Evolutionary conservation across 2,329 filamentous ascomycete species (phyloP).

Genomic region (Microsporum audouinii): DNA sequence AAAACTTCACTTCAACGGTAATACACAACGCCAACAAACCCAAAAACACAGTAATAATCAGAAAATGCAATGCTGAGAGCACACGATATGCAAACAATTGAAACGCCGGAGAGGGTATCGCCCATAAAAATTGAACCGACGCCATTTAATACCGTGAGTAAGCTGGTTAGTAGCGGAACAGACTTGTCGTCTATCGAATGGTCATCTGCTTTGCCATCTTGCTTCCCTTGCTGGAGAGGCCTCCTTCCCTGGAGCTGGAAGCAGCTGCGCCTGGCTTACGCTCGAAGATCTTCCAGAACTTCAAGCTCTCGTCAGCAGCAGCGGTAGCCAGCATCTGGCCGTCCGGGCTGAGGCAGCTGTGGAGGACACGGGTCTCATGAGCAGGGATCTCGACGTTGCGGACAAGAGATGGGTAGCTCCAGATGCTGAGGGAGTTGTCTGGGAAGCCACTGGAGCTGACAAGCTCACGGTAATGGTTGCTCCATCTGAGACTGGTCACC

Average conservation of each 20-base stretch:
- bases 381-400: conserved; percentile 97
- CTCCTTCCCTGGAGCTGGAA: conserved; percentile 50
- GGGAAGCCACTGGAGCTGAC: conserved; percentile 96
- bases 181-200: conserved; percentile 51
- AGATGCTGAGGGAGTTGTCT: conserved; percentile 98
- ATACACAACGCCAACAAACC: not conserved
- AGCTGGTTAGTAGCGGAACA: not conserved
- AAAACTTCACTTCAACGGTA: not conserved
- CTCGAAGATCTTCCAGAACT: conserved; percentile 99
- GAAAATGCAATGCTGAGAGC: not conserved
- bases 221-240: conserved; percentile 61
- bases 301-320: conserved; percentile 91
- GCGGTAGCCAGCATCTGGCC: conserved; percentile 97
- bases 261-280: conserved; percentile 75
- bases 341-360: conserved; percentile 93
- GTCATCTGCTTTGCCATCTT: conserved; percentile 93
- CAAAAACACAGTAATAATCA: not conserved
- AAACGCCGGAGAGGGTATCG: not conserved
- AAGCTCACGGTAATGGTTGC: conserved; percentile 93
- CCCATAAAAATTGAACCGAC: not conserved
- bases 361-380: conserved; percentile 90
- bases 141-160: conserved; percentile 1
- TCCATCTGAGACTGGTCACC: conserved; percentile 93
- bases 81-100: not conserved
- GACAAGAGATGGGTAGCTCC: conserved; percentile 94